Evolutionary conservation across 1,139 yeast genomes (phyloP), one percentile per base, ranked within the genome.

Genomic region (Candida sp.): DNA sequence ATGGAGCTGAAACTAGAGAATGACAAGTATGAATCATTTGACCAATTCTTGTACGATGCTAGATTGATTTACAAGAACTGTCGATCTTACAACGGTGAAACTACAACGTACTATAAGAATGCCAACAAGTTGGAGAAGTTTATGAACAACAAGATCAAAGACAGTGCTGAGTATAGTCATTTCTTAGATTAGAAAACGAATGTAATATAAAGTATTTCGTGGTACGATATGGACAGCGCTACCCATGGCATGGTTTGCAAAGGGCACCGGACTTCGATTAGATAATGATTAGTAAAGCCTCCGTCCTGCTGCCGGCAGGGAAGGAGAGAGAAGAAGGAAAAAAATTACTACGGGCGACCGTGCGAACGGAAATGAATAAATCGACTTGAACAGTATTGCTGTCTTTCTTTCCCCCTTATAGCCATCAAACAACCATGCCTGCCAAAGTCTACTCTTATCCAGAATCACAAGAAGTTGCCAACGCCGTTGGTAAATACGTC

Each of bases 1-100:
- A 94, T 96, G 97, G 99, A 94, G 65, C 87, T 83, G 65, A 90
- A 93, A 65, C 77, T 96, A 42, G 99, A 94, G 58, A 91, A 90
- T 61, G 97, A 94, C 70, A 89, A 89, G 59, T 96, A 96, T 68
- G 90, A 89, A 54, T 83, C 90, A 9, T 88, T 96, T 80, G 98
- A 92, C 59, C 94, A 91, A 64, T 96, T 93, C 67, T 79, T 93
- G 53, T 90, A 92, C 67, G 99, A 96, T 70, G 84, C 96, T 28
- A 83, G 88, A 56, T 77, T 94, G 58, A 84, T 96, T 34, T 93
- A 90, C 74, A 90, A 90, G 65, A 96, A 96, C 66, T 94, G 99
- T 73, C 79, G 97, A 50, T 78, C 90, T 48, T 92, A 92, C 70
- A 92, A 92, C 65, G 90, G 93, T 53, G 97, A 92, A 60, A 83